Evolutionary conservation across 2,329 filamentous ascomycete species (phyloP), one percentile per base, ranked within the genome.

Genomic region (Polychaeton citri): DNA sequence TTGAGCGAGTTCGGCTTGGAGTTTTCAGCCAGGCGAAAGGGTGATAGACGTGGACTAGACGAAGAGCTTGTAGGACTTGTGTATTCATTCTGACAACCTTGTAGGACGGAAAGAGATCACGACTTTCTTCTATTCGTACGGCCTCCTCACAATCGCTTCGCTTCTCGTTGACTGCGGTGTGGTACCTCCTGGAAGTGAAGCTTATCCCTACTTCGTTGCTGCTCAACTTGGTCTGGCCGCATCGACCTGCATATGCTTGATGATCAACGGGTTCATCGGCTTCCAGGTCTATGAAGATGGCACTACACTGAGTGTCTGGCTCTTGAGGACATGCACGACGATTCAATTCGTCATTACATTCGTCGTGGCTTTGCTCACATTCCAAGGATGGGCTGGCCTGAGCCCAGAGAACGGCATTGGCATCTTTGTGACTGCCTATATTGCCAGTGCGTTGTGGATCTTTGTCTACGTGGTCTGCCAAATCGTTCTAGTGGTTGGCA

Each of bases 281-380:
- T 98, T 98, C 62, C 90, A 96, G 62, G 69, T 98, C 9, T 98
- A 98, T 59, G 90, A 98, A 61, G 90, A 98, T 52, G 90, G 90
- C 34, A 98, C 90, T 2, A 79, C 81, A 2, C 66, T 96, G 28
- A 95, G 87, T 0, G 79, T 98, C 30, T 98, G 90, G 90, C 76
- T 95, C 49, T 66, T 98, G 42, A 79, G 88, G 36, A 63, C 83
- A 19, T 78, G 75, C 55, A 93, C 84, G 2, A 62, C 81, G 12
- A 73, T 69, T 43, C 88, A 92, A 64, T 96, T 95, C 62, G 65
- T 80, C 44, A 76, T 98, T 51, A 81, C 80, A 33, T 90, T 90
- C 54, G 74, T 88, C 36, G 79, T 98, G 35, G 82, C 85, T 15
- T 73, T 98, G 18, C 76, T 87, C 38, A 98, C 90, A 0, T 96